Evolutionary conservation across 768 basidiomycete genomes (phyloP), one percentile per base, ranked within the genome.

Genomic region (Filobasidium wieringae): DNA sequence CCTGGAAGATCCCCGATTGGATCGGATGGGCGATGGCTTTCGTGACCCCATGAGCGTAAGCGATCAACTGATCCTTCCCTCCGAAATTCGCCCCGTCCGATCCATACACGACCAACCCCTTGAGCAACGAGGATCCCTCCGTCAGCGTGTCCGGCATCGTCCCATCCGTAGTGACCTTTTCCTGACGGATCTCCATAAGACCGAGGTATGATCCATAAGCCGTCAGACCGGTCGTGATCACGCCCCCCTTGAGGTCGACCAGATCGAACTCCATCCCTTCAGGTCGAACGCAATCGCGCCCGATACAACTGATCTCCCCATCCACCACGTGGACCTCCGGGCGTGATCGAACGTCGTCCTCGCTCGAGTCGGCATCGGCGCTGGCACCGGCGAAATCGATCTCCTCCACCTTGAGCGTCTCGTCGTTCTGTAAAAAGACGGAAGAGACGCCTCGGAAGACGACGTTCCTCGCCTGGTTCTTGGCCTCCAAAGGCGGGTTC

Each of bases 31-130:
- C 77, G 14, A 90, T 76, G 1, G 79, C 85, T 0, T 78, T 79
- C 1, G 86, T 87, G 2, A 91, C 84, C 3, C 88, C 88, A 7
- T 78, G 73, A 19, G 81, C 81, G 66, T 87, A 86, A 0, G 88
- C 86, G 37, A 86, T 64, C 36, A 55, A 51, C 39, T 61, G 43
- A 36, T 33, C 49, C 33, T 85, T 80, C 17, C 82, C 80, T 1
- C 77, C 78, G 65, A 85, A 88, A 58, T 80, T 79, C 31, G 87
- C 77, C 0, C 88, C 88, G 67, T 91, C 88, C 4, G 79, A 79
- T 8, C 85, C 88, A 32, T 78, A 78, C 24, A 82, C 75, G 2
- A 86, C 56, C 7, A 72, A 26, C 29, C 72, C 74, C 15, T 68
- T 66, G 29, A 63, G 2, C 63, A 65, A 84, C 68, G 15, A 61